Base-by-base conservation (phyloP, 805 yeast genomes). In the Metschnikowia baotianmanensis region DNA sequence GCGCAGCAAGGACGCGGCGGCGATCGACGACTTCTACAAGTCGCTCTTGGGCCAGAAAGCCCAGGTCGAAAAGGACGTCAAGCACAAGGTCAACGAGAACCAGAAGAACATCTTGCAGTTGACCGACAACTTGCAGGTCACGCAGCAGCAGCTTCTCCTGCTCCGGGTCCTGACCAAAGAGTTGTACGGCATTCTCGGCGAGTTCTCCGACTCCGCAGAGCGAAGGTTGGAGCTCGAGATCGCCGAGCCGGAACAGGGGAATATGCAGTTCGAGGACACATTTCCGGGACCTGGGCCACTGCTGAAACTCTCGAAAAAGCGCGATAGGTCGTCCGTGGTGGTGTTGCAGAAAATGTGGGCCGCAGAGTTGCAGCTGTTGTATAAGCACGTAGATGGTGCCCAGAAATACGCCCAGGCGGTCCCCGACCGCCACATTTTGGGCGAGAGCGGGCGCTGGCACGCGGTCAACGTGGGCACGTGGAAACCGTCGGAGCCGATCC, bases 311-410 rank as follows among this genome's bases (percentile, higher is more conserved):
- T 37, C 46, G 2, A 62, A 59, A 43, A 45, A 69, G 28, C 63
- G 71, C 38, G 88, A 84, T 57, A 69, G 95, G 31, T 78, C 82
- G 45, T 80, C 89, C 40, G 78, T 88, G 37, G 53, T 83, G 38
- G 77, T 86, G 39, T 65, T 89, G 37, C 91, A 86, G 58, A 81
- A 81, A 52, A 77, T 85, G 69, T 88, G 96, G 96, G 84, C 81
- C 12, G 70, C 71, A 31, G 88, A 85, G 55, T 67, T 89, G 55
- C 77, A 76, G 40, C 73, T 78, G 7, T 63, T 89, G 37, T 88
- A 83, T 60, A 80, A 80, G 51, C 87, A 84, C 47, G 95, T 90
- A 12, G 96, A 90, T 48, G 95, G 96, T n/a, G 89, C 95, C 1
- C 90, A 86, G 52, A 85, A 85, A 54, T 78, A 75, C 45, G 70